These are phyloP conservation scores for Rehmannia glutinosa DNA, from an alignment of 257 asterid genomes.

Conservation along the genomic window DNA sequence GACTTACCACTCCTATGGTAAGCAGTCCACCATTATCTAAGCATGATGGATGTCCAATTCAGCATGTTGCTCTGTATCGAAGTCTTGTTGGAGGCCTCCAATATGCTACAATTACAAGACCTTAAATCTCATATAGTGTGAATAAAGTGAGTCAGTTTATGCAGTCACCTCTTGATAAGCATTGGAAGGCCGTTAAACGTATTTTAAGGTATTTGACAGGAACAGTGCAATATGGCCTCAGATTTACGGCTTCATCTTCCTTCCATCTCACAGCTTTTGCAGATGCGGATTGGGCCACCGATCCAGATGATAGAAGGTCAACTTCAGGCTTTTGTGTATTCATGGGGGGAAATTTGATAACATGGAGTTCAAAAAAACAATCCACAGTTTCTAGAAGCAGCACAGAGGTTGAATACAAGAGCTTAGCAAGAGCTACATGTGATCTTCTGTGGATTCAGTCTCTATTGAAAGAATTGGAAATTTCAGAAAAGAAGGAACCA, in stretches of 20 bases:
- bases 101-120: neutral
- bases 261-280: neutral
- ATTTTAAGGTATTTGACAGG: no score
- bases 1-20: neutral
- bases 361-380: conserved; percentile 11
- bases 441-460: neutral
- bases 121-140: neutral
- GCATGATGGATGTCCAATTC: neutral
- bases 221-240: no score
- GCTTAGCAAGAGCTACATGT: neutral
- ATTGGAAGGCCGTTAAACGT: neutral
- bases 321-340: neutral
- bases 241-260: no score
- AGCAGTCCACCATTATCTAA: neutral
- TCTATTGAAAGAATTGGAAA: neutral
- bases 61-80: neutral
- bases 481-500: neutral
- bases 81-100: neutral
- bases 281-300: neutral
- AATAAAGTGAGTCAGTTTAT: neutral
- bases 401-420: conserved; percentile 5
- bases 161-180: neutral
- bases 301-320: neutral
- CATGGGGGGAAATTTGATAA: neutral
- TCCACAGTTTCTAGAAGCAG: neutral